These are phyloP conservation scores for Anastatica hierochuntica DNA, from an alignment of 345 rosid genomes.

Conservation along the genomic window DNA sequence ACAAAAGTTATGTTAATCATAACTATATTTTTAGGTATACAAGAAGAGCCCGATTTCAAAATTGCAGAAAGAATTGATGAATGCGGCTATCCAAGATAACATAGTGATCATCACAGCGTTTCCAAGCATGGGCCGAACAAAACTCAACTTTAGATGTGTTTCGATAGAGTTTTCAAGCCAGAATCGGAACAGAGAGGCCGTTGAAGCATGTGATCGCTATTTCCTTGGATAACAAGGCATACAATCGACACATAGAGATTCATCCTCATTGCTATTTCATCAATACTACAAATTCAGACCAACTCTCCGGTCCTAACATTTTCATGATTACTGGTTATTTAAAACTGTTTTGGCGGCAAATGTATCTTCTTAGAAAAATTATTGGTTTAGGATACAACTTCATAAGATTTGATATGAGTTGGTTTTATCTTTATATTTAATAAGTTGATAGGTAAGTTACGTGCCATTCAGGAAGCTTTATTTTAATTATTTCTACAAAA, in stretches of 20 bases:
- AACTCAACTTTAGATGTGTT: constrained; percentile 48
- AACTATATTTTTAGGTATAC: background rate
- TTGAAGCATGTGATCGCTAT: constrained; percentile 45
- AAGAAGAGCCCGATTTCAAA: constrained; percentile 15
- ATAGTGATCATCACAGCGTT: constrained; percentile 60
- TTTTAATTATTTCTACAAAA: too few relatives aligned
- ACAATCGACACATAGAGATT: constrained; percentile 30
- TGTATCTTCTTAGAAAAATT: constrained; percentile 37
- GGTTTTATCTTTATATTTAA: too few relatives aligned
- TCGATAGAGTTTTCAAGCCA: constrained; percentile 39
- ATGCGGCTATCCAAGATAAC: constrained; percentile 27
- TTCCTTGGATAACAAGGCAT: constrained; percentile 43
- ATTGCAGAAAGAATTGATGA: constrained; percentile 17
- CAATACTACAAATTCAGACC: constrained; percentile 20
- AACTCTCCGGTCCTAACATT: constrained; percentile 37
- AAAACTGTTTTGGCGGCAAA: constrained; percentile 64
- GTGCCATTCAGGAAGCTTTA: too few relatives aligned
- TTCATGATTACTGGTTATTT: constrained; percentile 46
- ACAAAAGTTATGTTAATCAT: too few relatives aligned
- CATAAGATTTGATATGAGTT: too few relatives aligned
- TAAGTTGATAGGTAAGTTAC: too few relatives aligned
- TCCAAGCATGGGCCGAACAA: constrained; percentile 59
- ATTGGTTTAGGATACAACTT: constrained; percentile 54
- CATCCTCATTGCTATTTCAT: constrained; percentile 50
- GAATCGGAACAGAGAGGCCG: constrained; percentile 34